Evolutionary conservation across 441 rosid genomes (phyloP), one percentile per base, ranked within the genome.

Genomic region (Pelargonium australe): DNA sequence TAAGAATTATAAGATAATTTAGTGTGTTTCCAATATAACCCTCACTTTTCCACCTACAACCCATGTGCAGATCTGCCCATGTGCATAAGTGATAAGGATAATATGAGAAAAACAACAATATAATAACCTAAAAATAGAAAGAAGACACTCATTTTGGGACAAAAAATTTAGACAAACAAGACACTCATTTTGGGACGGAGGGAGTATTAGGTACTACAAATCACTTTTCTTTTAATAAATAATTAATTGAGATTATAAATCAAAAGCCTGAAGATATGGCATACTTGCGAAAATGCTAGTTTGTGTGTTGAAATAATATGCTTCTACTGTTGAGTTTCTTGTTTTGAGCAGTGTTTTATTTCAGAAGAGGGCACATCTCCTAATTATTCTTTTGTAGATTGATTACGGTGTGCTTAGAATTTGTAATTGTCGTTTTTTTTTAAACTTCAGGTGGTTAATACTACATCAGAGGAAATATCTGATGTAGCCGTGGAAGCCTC

Each of bases 401-500:
- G 23, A 20, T 20, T 20, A 20, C 23, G 23, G 23, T 20, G 23
- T 20, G 57, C 16, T 12, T 10, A 45, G 10, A 8, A 13, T 13
- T 45, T 45, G 12, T 7, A 45, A 45, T 49, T 43, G 13, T 41
- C 13, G 11, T 57, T 20, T 20, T 68, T 8, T 65, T 9, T 41
- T 37, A 25, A 67, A 67, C 2, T 63, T 37, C 84, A 94, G 99
- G 92, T 82, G 65, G 90, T 94, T 68, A 94, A 94, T 81, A 91
- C 99, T 34, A 82, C 70, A 68, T 80, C 91, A 8, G 78, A 77
- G 67, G 85, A 81, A 78, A 80, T 94, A 43, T 73, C 85, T 6
- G 77, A 80, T 40, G 78, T 89, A 19, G 96, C 85, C 12, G 58
- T 94, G 67, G 97, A 94, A 83, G 95, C 78, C 71, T 89, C 97